Percentiles rank a stretch among this genome's conserved stretches.
Evolutionary conservation across 2,329 filamentous ascomycete species (phyloP).

Genomic region (Atkinsonella hypoxylon): DNA sequence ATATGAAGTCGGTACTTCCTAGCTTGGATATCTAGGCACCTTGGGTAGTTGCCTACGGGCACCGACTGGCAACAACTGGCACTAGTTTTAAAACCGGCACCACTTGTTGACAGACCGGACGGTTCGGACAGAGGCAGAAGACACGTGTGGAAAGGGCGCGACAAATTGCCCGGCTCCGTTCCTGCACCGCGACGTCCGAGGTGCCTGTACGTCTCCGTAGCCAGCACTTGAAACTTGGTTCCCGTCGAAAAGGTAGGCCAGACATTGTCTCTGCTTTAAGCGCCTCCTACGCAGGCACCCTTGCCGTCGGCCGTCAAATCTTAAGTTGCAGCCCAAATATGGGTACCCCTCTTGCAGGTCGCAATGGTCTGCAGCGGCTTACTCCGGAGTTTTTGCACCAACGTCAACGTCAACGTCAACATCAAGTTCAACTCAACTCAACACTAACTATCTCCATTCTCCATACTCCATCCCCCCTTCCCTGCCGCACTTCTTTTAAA

Average conservation of each 20-base stretch:
- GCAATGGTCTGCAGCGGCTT: background rate
- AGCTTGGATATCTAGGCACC: too few species aligned
- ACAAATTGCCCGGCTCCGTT: constrained; percentile 4
- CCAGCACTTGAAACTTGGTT: background rate
- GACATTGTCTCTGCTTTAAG: background rate
- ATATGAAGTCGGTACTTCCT: too few species aligned
- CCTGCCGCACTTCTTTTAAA: background rate
- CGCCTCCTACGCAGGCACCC: background rate
- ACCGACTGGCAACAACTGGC: too few species aligned
- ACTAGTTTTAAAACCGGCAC: too few species aligned
- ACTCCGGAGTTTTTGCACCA: background rate
- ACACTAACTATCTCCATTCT: background rate
- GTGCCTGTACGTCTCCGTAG: background rate
- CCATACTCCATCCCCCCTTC: background rate
- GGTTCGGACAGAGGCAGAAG: too few species aligned
- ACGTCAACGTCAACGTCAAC: background rate
- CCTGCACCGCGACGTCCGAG: background rate
- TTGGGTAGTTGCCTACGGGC: too few species aligned
- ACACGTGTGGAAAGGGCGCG: background rate
- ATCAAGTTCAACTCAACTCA: too few species aligned
- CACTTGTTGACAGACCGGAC: too few species aligned
- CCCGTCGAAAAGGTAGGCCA: background rate
- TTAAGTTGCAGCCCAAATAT: background rate
- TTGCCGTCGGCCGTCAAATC: background rate
- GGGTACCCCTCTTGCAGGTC: background rate